Evolutionary conservation across 768 basidiomycete genomes (phyloP).

Genomic region (Asterophora lycoperdoides): DNA sequence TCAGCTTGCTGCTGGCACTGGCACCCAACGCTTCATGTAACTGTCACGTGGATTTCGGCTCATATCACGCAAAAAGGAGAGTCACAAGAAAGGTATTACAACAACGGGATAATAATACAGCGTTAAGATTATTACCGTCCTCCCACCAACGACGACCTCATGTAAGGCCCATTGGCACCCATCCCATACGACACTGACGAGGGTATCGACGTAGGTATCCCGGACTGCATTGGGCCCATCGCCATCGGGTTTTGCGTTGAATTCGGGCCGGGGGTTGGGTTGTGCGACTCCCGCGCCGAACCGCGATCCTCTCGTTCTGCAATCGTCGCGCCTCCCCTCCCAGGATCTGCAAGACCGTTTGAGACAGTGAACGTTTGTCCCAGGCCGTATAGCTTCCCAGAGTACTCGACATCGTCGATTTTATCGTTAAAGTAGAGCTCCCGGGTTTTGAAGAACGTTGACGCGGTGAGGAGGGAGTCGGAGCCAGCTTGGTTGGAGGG

Average conservation of each 20-base stretch:
- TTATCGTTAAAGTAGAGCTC: slow-evolving; percentile 86
- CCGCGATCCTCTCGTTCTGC: slow-evolving; percentile 75
- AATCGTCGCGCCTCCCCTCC: slow-evolving; percentile 72
- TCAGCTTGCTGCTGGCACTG: too few species aligned
- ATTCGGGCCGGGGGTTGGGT: slow-evolving; percentile 50
- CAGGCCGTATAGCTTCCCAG: slow-evolving; percentile 79
- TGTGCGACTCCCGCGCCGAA: slow-evolving; percentile 47
- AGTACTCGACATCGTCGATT: slow-evolving; percentile 81
- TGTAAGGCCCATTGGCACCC: slow-evolving; percentile 56
- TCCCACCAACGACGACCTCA: slow-evolving; percentile 59
- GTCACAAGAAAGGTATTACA: slow-evolving; percentile 10
- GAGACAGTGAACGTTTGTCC: slow-evolving; percentile 70
- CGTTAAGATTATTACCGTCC: slow-evolving; percentile 35
- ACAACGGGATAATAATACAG: slow-evolving; percentile 16
- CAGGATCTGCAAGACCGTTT: slow-evolving; percentile 63
- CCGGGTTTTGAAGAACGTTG: slow-evolving; percentile 95
- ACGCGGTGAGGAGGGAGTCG: slow-evolving; percentile 91
- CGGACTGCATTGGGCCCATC: slow-evolving; percentile 42
- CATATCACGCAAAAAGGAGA: background rate
- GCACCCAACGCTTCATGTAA: too few species aligned
- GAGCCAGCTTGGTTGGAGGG: slow-evolving; percentile 94
- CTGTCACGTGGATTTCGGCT: too few species aligned
- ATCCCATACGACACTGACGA: slow-evolving; percentile 54
- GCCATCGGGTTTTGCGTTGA: slow-evolving; percentile 43
- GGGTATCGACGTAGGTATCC: slow-evolving; percentile 43